Base-by-base conservation (phyloP, 768 basidiomycete species). In the Dendrothele bispora region DNA sequence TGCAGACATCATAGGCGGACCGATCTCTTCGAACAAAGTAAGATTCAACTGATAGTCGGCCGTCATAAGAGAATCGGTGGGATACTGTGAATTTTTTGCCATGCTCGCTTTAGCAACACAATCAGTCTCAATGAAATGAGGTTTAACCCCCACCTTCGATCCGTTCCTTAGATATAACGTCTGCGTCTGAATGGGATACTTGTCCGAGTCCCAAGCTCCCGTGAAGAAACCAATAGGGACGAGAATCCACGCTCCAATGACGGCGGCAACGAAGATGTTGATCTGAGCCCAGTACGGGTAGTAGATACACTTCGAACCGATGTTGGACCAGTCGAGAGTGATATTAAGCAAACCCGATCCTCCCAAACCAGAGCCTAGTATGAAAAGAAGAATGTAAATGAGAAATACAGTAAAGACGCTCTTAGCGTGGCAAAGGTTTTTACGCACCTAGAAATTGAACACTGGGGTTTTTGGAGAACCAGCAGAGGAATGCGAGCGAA, bases 251-350 rank as follows among this genome's bases (percentile, higher is more conserved):
- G 55, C 55, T n/a, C 49, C 58, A 7, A 61, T 48, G 12, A 59
- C 46, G n/a, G 50, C 56, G 6, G 57, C 54, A 7, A 39, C 54
- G 27, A 59, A 59, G 21, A 52, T 29, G 39, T 61, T 61, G 24
- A 59, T 52, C 45, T 59, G 55, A 26, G 60, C 42, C 60, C 60
- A 61, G 34, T 57, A 61, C n/a, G 60, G 60, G 39, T 55, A 59
- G 52, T 58, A 57, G 21, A 61, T 37, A 11, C 50, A 37, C 8
- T 54, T 26, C 11, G 60, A 61, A 26, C 54, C 50, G 26, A 61
- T 61, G 43, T 61, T 61, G 3, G 54, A 54, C 60, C 60, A 61
- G 24, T 61, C 60, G 4, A 61, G 49, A 1, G 60, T 61, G 22
- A 61, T 22, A 18, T 51, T 61, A 10, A 61, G 49, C 10, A 61